These are phyloP conservation scores for Xylariomycetidae sp. DNA, from an alignment of 2,329 filamentous ascomycete genomes.

Conservation along the genomic window DNA sequence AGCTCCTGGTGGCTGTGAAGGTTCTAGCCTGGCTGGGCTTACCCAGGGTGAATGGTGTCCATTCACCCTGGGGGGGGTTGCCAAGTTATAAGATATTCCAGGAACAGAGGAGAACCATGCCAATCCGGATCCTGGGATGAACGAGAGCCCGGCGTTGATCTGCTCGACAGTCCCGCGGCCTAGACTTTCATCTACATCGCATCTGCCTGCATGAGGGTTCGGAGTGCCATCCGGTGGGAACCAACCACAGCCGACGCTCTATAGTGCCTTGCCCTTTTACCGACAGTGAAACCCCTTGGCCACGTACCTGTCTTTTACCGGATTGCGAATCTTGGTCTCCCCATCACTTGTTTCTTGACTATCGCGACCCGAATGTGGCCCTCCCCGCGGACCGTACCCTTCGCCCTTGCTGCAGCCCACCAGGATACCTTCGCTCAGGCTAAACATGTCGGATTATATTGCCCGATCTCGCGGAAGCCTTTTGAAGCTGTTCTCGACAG, in stretches of 20 bases:
- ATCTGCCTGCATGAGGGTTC: constrained; percentile 12
- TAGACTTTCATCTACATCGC: no score
- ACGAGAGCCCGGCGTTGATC: no score
- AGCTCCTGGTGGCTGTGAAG: no score
- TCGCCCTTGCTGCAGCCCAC: not conserved
- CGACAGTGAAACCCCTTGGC: constrained; percentile 12
- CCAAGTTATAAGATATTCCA: no score
- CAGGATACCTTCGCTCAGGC: constrained; percentile 8
- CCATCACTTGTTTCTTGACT: constrained; percentile 7
- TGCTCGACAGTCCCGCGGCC: no score
- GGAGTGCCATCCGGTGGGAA: constrained; percentile 12
- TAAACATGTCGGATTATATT: constrained; percentile 12
- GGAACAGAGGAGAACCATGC: no score
- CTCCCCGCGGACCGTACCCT: not conserved
- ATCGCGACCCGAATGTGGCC: not conserved
- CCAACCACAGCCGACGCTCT: constrained; percentile 14
- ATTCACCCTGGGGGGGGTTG: no score
- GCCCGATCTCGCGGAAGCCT: no score
- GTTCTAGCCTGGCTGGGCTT: constrained; percentile 8
- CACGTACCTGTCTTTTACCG: constrained; percentile 13
- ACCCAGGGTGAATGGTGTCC: no score
- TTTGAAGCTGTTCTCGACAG: no score
- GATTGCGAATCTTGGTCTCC: constrained; percentile 12
- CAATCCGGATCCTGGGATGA: no score
- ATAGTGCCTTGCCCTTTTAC: constrained; percentile 19